A percentile compares a stretch with the other conserved stretches of the same genome.
Conservation (phyloP, 2,329 filamentous ascomycete species). For the Pseudophaeomoniella oleicola region DNA sequence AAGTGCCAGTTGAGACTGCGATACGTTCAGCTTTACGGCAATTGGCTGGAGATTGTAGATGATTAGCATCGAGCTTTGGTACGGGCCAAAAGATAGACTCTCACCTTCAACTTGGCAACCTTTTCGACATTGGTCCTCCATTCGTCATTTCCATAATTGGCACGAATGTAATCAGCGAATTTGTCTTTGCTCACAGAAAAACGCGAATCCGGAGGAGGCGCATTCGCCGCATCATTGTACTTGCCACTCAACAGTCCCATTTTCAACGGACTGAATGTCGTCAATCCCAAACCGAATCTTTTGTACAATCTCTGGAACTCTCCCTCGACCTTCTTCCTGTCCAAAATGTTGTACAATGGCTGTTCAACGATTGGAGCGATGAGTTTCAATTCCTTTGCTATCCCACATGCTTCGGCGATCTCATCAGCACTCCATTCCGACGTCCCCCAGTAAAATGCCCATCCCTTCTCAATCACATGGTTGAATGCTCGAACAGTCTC, state of each 20-base stretch:
- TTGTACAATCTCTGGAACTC: constrained; percentile 48
- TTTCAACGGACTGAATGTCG: constrained; percentile 47
- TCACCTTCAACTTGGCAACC: constrained; percentile 14
- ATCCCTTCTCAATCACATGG: constrained; percentile 51
- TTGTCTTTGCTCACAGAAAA: constrained; percentile 40
- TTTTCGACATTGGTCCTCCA: constrained; percentile 36
- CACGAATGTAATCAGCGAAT: constrained; percentile 34
- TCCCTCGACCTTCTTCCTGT: constrained; percentile 46
- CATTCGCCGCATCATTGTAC: constrained; percentile 49
- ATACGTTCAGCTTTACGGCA: constrained; percentile 49
- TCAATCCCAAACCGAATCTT: constrained; percentile 45
- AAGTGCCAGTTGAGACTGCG: constrained; percentile 38
- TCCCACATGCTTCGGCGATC: constrained; percentile 41
- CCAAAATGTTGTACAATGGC: constrained; percentile 51
- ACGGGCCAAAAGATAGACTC: constrained; percentile 13
- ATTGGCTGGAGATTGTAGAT: too few relatives aligned
- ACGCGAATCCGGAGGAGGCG: constrained; percentile 43
- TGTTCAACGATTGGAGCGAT: constrained; percentile 54
- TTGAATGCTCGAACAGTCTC: constrained; percentile 59
- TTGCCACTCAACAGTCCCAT: constrained; percentile 51
- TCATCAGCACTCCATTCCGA: constrained; percentile 54
- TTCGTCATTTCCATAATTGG: constrained; percentile 14
- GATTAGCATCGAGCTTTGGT: too few relatives aligned
- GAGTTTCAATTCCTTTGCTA: constrained; percentile 41
- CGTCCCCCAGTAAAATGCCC: constrained; percentile 58